Base-by-base conservation (phyloP, 352 stramenopile species). In the Pythium plurisporium region DNA sequence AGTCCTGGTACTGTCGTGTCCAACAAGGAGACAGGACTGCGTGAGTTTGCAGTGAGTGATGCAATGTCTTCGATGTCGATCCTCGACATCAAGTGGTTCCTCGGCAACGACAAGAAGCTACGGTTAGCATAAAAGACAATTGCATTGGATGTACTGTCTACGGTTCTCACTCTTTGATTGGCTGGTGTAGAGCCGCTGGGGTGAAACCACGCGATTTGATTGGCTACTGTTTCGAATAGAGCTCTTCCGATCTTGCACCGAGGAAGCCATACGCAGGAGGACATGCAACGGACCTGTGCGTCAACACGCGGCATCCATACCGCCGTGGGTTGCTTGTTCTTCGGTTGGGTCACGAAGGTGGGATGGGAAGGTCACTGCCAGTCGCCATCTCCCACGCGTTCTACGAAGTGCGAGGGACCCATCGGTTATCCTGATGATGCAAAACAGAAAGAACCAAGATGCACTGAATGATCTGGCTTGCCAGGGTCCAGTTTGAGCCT, bases 61-160 rank as follows among this genome's bases (percentile, higher is more conserved):
- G 60, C 59, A 4, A 51, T 79, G 12, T 52, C 64, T 20, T 47
- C 41, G 45, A 59, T 71, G n/a, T 61, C 37, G 9, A 69, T 74
- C 55, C 47, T 65, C 29, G 67, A 79, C 27, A 74, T 73, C 61
- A 70, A 73, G 38, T 54, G 49, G 6, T 22, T 75, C 15, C 51
- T 79, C 3, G 46, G 54, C 6, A 69, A 68, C 34, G 46, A 67
- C 4, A 54, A 61, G 19, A 61, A 61, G 23, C 53, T 61, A 23
- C 40, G 19, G 7, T 27, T 47, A 23, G 40, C 40, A 0, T 47
- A 14, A 47, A 14, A 20, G 19, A 14, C 31, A 22, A 19, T 22
- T 7, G 14, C n/a, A 44, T 23, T 17, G n/a, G 45, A 1, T 55
- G 48, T 22, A 45, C 48, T 55, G 29, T 55, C 48, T 46, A 45